Conservation (phyloP, 192 early-diverging fungal species). For the Blastocladiella britannica region DNA sequence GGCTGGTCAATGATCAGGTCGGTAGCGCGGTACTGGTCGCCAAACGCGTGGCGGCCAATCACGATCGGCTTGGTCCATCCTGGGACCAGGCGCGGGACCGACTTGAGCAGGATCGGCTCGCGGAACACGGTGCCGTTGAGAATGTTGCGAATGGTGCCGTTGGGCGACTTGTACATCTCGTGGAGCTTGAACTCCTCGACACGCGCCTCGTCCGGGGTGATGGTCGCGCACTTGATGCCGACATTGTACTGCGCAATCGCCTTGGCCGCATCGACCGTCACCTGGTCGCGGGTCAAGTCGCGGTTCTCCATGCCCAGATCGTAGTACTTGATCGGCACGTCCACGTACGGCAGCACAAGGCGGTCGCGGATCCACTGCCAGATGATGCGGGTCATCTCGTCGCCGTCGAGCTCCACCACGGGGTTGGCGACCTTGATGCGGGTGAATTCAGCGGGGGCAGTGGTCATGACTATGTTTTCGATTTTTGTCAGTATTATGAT, state of each 20-base stretch:
- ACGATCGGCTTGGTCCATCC: conserved; percentile 88
- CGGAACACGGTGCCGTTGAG: conserved; percentile 95
- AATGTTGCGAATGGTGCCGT: conserved; percentile 91
- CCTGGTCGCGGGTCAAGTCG: conserved; percentile 81
- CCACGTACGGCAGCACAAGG: conserved; percentile 67
- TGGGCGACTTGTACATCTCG: conserved; percentile 96
- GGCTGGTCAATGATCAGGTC: conserved; percentile 82
- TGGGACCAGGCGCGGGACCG: conserved; percentile 77
- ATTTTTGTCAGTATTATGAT: no score
- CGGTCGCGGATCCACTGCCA: conserved; percentile 87
- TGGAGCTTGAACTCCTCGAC: conserved; percentile 90
- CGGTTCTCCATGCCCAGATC: conserved; percentile 82
- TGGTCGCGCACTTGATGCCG: conserved; percentile 97
- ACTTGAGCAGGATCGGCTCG: conserved; percentile 85
- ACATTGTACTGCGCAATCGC: conserved; percentile 95
- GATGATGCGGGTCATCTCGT: conserved; percentile 98
- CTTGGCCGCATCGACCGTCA: conserved; percentile 86
- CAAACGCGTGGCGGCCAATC: conserved; percentile 90
- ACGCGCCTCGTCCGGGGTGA: conserved; percentile 87
- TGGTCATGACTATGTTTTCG: no score
- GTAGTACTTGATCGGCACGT: conserved; percentile 89
- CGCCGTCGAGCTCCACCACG: conserved; percentile 74
- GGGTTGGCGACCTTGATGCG: conserved; percentile 63
- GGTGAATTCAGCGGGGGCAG: neutral
- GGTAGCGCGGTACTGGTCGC: conserved; percentile 96